A percentile compares a stretch with the other conserved stretches of the same genome.
Evolutionary conservation across 768 basidiomycete species (phyloP).

Genomic region (Holtermannia corniformis): DNA sequence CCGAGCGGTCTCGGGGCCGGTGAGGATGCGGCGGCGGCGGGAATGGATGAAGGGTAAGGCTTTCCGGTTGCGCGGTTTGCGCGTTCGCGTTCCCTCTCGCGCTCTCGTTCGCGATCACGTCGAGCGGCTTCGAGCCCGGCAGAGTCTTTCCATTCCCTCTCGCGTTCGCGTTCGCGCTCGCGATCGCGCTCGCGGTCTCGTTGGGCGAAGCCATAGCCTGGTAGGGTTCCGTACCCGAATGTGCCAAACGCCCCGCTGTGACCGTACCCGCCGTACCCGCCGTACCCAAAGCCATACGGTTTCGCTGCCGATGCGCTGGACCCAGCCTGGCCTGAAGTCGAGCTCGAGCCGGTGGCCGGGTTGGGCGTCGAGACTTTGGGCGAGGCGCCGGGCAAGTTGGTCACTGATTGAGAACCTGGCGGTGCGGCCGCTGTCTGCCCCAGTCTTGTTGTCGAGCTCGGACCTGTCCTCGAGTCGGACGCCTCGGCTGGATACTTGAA

Average conservation of each 20-base stretch:
- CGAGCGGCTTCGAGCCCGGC: neutral
- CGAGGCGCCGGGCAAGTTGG: neutral
- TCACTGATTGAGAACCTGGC: too few species aligned
- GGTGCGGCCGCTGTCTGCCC: too few species aligned
- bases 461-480: neutral
- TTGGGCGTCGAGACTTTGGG: neutral
- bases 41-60: neutral
- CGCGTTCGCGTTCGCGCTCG: neutral
- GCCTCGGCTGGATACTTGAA: neutral
- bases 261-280: neutral
- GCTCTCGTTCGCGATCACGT: constrained; percentile 6
- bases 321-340: neutral
- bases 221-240: neutral
- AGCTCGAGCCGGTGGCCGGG: neutral
- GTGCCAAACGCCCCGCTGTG: neutral
- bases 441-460: neutral
- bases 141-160: constrained; percentile 1
- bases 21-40: too few species aligned
- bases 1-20: too few species aligned
- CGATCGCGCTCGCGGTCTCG: neutral
- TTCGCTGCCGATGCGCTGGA: neutral
- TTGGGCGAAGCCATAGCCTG: neutral
- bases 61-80: constrained; percentile 1
- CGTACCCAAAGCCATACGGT: neutral
- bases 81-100: constrained; percentile 7